A percentile compares a stretch with the other conserved stretches of the same genome.
phyloP scores from a whole-genome alignment of 768 basidiomycete species.

The Phylloporus rhodoxanthus region DNA sequence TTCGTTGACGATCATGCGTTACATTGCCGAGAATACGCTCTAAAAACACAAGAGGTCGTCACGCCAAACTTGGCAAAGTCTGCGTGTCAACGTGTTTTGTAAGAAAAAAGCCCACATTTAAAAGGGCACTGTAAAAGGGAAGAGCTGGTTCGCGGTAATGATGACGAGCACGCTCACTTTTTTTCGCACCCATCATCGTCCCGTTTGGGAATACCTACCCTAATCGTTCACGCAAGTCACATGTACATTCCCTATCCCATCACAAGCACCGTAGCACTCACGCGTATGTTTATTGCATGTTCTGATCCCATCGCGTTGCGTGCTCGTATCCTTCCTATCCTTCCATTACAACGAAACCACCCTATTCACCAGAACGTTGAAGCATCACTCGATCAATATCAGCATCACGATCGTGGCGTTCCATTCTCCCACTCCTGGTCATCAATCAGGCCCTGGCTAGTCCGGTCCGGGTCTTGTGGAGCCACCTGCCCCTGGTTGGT shows the following conservation, averaged over 20 bases:
- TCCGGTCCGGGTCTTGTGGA: neutral
- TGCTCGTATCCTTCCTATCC: too few species aligned
- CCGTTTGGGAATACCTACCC: neutral
- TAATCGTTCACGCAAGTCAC: neutral
- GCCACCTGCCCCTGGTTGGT: neutral
- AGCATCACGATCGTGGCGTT: neutral
- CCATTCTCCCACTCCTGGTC: neutral
- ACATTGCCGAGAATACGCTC: conserved; percentile 49
- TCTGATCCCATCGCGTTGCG: neutral
- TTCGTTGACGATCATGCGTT: conserved; percentile 58
- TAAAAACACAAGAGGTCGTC: conserved; percentile 11
- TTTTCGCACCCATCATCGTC: neutral
- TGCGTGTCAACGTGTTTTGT: neutral
- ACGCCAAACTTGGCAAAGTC: neutral
- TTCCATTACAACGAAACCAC: neutral
- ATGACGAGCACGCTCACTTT: conserved; percentile 1
- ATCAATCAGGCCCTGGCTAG: neutral
- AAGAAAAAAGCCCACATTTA: conserved; percentile 7
- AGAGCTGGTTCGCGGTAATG: conserved; percentile 2
- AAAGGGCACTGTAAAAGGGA: neutral
- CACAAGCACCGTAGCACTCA: neutral
- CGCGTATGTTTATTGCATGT: neutral
- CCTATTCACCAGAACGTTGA: neutral
- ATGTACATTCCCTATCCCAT: neutral
- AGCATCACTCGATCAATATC: neutral